Evolutionary conservation across 2,329 filamentous ascomycete genomes (phyloP).

Genomic region (Pyricularia grisea): DNA sequence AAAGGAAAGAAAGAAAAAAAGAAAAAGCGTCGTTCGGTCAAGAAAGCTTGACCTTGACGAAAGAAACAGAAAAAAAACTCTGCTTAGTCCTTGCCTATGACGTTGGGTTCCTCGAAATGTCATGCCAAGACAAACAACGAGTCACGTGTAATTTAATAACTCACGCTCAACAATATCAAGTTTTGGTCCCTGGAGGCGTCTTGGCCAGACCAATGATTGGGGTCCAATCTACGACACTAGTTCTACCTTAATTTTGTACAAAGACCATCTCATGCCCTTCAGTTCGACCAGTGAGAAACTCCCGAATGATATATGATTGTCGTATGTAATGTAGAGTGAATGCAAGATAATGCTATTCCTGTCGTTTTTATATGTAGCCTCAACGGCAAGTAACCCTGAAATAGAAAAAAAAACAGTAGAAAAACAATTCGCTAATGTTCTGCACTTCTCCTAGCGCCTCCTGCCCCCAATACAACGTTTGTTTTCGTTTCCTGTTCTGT

Average conservation of each 20-base stretch:
- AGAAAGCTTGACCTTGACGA: background rate
- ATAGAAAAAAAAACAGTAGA: background rate
- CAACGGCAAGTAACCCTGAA: background rate
- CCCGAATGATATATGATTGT: background rate
- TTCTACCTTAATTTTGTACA: no score
- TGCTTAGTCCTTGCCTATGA: background rate
- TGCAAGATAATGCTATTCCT: background rate
- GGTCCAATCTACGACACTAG: no score
- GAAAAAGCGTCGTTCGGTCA: slow-evolving; percentile 31
- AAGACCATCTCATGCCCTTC: background rate
- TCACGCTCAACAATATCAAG: background rate
- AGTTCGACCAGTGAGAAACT: background rate
- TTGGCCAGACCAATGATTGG: background rate
- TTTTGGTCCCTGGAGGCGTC: background rate
- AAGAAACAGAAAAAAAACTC: slow-evolving; percentile 2
- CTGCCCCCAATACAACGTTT: background rate
- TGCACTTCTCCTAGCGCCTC: background rate
- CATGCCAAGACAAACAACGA: background rate
- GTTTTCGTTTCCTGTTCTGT: background rate
- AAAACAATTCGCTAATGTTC: background rate
- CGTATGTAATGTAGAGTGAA: background rate
- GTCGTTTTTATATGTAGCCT: background rate
- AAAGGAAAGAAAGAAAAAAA: no score
- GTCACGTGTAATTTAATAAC: background rate
- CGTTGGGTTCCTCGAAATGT: background rate